Evolutionary conservation across 2,329 filamentous ascomycete genomes (phyloP), one percentile per base, ranked within the genome.

Genomic region (Penicillium janthinellum): DNA sequence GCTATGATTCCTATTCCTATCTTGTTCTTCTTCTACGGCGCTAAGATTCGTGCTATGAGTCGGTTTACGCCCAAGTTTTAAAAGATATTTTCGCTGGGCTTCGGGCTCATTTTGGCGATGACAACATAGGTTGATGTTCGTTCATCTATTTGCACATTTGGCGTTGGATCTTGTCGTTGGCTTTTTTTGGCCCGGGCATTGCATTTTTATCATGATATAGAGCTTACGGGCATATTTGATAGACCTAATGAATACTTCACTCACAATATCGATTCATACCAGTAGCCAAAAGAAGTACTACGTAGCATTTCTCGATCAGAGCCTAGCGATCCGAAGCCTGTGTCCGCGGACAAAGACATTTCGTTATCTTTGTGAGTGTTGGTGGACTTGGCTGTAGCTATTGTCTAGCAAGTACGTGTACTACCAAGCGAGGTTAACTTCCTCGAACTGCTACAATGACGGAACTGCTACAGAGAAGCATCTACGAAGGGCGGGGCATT

Each of bases 11-110:
- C 81, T 4, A 78, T 81, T 49, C 82, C 82, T 2, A 71, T 83
- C 15, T 57, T 84, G 61, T 75, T 84, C 64, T 83, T 78, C 72
- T 72, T 72, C 39, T 83, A 77, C 67, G 82, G 82, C 0, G 75
- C 76, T 51, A 72, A 56, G 59, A 73, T 84, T 67, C 75, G 82
- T 12, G 58, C 58, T 22, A 64, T 69, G 64, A 68, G 65, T 52
- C 63, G 64, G 5, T 69, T 69, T 28, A 64, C 61, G 10, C 67
- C 67, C 3, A 69, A 69, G 60, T 69, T 67, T n/a, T 69, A 62
- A 55, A 41, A 5, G n/a, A 7, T 6, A 5, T 22, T 42, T 12
- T 28, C 5, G 15, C 31, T 25, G 38, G 38, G 7, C 31, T n/a
- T 38, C 38, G 34, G 39, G 11, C 7, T 10, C 37, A 22, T 12